phyloP scores from a whole-genome alignment of 495 filamentous ascomycete genomes.

The Penicillium ochrochloron region DNA sequence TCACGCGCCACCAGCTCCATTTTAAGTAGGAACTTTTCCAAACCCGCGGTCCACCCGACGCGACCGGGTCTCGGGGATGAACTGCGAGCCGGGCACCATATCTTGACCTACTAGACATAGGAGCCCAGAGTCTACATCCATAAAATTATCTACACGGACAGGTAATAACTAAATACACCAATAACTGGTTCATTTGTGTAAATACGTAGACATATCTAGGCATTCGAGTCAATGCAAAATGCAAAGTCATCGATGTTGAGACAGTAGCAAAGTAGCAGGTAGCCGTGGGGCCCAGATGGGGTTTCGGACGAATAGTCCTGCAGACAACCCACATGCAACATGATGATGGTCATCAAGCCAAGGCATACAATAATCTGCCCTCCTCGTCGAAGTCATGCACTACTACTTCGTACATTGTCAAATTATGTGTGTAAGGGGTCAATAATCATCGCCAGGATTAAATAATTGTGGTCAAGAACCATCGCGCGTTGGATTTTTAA shows the following conservation, averaged over 20 bases:
- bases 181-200: not conserved
- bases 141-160: not conserved
- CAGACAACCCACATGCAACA: conserved; percentile 1
- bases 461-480: not conserved
- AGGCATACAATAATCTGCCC: not conserved
- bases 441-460: not conserved
- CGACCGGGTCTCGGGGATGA: conserved; percentile 15
- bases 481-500: not conserved
- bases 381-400: not conserved
- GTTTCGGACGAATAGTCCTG: not conserved
- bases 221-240: not conserved
- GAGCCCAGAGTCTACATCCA: not conserved
- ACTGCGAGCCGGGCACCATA: not conserved
- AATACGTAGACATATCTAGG: not conserved
- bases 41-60: conserved; percentile 13
- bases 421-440: conserved; percentile 9
- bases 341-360: not conserved
- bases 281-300: not conserved
- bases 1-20: not conserved
- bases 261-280: not conserved
- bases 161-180: not conserved
- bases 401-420: not conserved
- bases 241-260: not conserved
- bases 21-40: conserved; percentile 4
- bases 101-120: not conserved